A percentile compares a stretch with the other conserved stretches of the same genome.
These are phyloP conservation scores for Cyberlindnera amylophila DNA, from an alignment of 805 yeast species.

Conservation along the genomic window DNA sequence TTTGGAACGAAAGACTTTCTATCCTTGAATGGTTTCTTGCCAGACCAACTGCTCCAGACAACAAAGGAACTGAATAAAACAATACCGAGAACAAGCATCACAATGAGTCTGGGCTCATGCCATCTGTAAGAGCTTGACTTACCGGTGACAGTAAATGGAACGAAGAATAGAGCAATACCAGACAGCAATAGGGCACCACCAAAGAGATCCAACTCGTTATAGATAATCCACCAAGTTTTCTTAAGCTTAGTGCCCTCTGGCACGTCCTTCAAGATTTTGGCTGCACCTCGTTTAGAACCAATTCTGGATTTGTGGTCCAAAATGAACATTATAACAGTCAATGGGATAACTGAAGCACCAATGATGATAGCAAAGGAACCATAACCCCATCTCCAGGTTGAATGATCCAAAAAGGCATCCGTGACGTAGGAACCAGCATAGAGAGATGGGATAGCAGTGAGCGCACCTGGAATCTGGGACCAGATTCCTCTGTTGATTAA, in stretches of 20 bases:
- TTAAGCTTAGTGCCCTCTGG: conserved; percentile 19
- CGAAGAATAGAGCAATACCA: conserved; percentile 27
- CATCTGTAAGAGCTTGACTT: conserved; percentile 22
- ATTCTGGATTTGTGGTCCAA: conserved; percentile 21
- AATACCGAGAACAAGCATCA: conserved; percentile 27
- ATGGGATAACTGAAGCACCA: conserved; percentile 22
- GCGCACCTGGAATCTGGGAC: conserved; percentile 34
- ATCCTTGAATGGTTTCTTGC: conserved; percentile 8
- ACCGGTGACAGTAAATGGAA: conserved; percentile 30
- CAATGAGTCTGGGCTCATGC: conserved; percentile 23
- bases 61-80: conserved; percentile 16
- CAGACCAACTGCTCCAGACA: conserved; percentile 23
- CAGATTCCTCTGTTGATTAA: conserved; percentile 36
- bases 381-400: conserved; percentile 48
- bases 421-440: conserved; percentile 28
- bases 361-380: conserved; percentile 42
- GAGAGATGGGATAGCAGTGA: conserved; percentile 29
- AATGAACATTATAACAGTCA: conserved; percentile 23
- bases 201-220: conserved; percentile 24
- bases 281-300: conserved; percentile 10
- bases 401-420: conserved; percentile 29
- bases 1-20: conserved; percentile 27
- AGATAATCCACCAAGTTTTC: conserved; percentile 15
- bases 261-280: conserved; percentile 12
- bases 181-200: conserved; percentile 23